A percentile compares a stretch with the other conserved stretches of the same genome.
Conservation (phyloP, 1,139 yeast genomes). For the Arxiozyma telluris region DNA sequence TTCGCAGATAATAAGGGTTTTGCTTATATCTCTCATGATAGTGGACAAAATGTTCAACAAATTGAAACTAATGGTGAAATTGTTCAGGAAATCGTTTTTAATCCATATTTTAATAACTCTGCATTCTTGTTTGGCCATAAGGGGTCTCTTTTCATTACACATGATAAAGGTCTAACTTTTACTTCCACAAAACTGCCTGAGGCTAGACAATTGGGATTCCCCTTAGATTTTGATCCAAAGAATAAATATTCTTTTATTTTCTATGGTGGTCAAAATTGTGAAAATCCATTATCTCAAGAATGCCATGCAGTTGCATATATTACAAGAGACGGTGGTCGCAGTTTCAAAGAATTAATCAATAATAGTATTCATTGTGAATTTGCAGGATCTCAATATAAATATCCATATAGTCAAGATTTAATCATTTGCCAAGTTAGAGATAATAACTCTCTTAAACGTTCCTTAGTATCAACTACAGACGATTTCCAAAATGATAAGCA, state of each 20-base stretch:
- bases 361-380: slow-evolving; percentile 58
- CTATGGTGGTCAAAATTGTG: slow-evolving; percentile 58
- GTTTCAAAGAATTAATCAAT: slow-evolving; percentile 46
- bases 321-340: slow-evolving; percentile 55
- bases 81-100: slow-evolving; percentile 49
- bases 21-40: slow-evolving; percentile 65
- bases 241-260: slow-evolving; percentile 56
- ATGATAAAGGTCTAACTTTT: slow-evolving; percentile 61
- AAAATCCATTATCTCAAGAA: slow-evolving; percentile 32
- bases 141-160: slow-evolving; percentile 46
- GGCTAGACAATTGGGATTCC: slow-evolving; percentile 34
- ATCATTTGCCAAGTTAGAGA: slow-evolving; percentile 50
- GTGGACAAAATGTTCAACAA: slow-evolving; percentile 54
- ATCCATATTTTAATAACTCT: slow-evolving; percentile 53
- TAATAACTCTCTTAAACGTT: slow-evolving; percentile 28
- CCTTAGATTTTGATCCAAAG: slow-evolving; percentile 47
- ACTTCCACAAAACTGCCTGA: slow-evolving; percentile 42
- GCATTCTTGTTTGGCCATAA: slow-evolving; percentile 51
- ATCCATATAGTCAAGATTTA: slow-evolving; percentile 38
- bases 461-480: slow-evolving; percentile 46
- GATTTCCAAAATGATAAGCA: slow-evolving; percentile 37
- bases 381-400: slow-evolving; percentile 44
- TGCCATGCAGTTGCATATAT: slow-evolving; percentile 54
- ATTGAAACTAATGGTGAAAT: slow-evolving; percentile 38
- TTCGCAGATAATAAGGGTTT: slow-evolving; percentile 45